These are phyloP conservation scores for Candida nemodendra DNA, from an alignment of 805 yeast genomes.

Conservation along the genomic window DNA sequence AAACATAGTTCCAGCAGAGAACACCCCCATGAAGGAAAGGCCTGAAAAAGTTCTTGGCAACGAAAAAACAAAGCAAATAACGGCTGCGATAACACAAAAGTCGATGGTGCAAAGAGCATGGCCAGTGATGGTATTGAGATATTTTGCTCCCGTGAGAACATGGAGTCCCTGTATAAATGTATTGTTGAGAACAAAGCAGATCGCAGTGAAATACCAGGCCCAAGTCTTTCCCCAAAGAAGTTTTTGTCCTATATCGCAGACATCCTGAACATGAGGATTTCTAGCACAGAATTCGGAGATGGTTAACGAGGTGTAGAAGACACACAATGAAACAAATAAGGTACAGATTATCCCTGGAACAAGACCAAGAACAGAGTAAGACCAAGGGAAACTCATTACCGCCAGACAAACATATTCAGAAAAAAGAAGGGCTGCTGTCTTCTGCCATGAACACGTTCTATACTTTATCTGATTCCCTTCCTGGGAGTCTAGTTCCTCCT, in stretches of 20 bases:
- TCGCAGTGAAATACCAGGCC: conserved; percentile 59
- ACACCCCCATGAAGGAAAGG: conserved; percentile 49
- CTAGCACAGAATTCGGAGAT: conserved; percentile 54
- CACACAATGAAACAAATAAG: conserved; percentile 47
- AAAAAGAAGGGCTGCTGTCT: conserved; percentile 57
- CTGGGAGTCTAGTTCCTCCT: conserved; percentile 11
- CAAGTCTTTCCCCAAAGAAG: conserved; percentile 48
- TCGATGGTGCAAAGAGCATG: conserved; percentile 52
- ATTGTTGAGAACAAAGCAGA: conserved; percentile 53
- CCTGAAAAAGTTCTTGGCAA: conserved; percentile 57
- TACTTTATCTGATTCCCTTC: conserved; percentile 39
- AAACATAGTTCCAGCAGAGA: conserved; percentile 58
- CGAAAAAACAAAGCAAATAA: conserved; percentile 50
- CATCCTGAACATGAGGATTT: conserved; percentile 49
- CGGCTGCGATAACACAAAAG: conserved; percentile 48
- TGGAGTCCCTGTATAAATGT: conserved; percentile 59
- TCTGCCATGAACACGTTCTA: conserved; percentile 55
- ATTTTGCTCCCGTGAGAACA: conserved; percentile 58
- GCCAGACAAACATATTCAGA: conserved; percentile 63
- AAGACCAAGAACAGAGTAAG: conserved; percentile 57
- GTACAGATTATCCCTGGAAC: conserved; percentile 59
- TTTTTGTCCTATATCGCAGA: conserved; percentile 60
- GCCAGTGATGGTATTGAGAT: conserved; percentile 50
- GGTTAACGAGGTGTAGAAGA: conserved; percentile 54
- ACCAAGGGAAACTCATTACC: conserved; percentile 66